Conservation (phyloP, 495 filamentous ascomycete genomes). For the Xylaria cubensis region DNA sequence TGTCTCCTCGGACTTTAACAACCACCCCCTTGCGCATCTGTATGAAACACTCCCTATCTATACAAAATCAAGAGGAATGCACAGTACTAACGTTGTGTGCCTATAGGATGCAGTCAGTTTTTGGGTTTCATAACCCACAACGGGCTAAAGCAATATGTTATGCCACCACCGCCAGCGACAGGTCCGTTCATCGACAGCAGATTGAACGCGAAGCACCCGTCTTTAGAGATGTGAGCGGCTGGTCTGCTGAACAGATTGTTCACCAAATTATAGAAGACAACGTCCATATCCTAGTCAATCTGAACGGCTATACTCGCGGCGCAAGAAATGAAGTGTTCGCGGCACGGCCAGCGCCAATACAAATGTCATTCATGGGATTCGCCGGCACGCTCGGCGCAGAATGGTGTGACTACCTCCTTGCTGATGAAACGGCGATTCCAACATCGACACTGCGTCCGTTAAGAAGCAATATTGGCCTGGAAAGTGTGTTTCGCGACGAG, state of each 20-base stretch:
- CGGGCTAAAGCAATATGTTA: conserved; percentile 91
- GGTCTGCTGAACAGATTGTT: conserved; percentile 86
- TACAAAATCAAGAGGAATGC: background rate
- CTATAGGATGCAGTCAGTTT: conserved; percentile 91
- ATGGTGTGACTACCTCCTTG: conserved; percentile 98
- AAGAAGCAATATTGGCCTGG: conserved; percentile 73
- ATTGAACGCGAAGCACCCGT: conserved; percentile 94
- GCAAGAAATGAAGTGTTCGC: conserved; percentile 98
- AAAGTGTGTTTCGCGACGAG: conserved; percentile 73
- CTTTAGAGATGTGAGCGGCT: conserved; percentile 86
- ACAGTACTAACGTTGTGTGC: conserved; percentile 13
- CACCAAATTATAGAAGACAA: conserved; percentile 89
- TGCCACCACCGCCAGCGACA: conserved; percentile 93
- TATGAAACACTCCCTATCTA: conserved; percentile 39
- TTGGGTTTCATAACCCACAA: conserved; percentile 81
- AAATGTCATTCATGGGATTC: conserved; percentile 99
- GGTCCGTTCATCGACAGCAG: conserved; percentile 88
- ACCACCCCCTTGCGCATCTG: conserved; percentile 93
- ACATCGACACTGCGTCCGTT: conserved; percentile 79
- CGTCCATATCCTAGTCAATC: conserved; percentile 95
- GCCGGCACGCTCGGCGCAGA: conserved; percentile 95
- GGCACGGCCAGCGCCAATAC: conserved; percentile 90
- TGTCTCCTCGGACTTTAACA: conserved; percentile 98
- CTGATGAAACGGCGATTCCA: conserved; percentile 88
- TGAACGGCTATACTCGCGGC: conserved; percentile 96